Conservation (phyloP, 768 basidiomycete species). For the Xanthoconium stramineum region DNA sequence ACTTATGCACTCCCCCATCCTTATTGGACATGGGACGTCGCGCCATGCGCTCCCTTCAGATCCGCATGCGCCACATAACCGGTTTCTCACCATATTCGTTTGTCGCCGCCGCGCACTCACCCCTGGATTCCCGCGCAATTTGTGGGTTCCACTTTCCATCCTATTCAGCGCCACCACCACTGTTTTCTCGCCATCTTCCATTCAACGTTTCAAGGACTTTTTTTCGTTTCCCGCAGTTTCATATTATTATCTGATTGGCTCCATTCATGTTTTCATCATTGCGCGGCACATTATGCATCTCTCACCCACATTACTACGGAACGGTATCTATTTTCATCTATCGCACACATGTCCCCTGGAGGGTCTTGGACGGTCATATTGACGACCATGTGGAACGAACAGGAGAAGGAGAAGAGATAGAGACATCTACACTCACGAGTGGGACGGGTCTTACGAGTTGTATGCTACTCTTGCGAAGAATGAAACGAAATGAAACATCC, state of each 20-base stretch:
- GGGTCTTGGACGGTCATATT: constrained; percentile 18
- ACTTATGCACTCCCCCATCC: constrained; percentile 17
- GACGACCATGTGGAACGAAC: constrained; percentile 10
- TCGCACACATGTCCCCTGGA: constrained; percentile 22
- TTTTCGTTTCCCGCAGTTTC: constrained; percentile 17
- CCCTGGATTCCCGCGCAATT: constrained; percentile 20
- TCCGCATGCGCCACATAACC: constrained; percentile 19
- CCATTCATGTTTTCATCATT: constrained; percentile 17
- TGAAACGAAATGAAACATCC: constrained; percentile 47
- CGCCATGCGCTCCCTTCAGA: constrained; percentile 22
- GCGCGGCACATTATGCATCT: constrained; percentile 28
- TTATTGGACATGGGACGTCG: constrained; percentile 21
- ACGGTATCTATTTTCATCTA: constrained; percentile 32
- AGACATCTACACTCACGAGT: constrained; percentile 14
- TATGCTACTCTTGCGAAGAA: constrained; percentile 30
- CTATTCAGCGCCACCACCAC: neutral
- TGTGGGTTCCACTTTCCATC: constrained; percentile 9
- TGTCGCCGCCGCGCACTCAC: constrained; percentile 12
- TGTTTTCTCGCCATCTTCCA: constrained; percentile 3
- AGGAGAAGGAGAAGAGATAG: constrained; percentile 11
- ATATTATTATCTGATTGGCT: constrained; percentile 30
- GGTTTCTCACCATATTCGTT: constrained; percentile 14
- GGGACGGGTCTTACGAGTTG: constrained; percentile 21
- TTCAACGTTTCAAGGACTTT: constrained; percentile 8
- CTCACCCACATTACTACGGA: constrained; percentile 27